Evolutionary conservation across 2,329 filamentous ascomycete genomes (phyloP).

Genomic region (Fusarium sambucinum): DNA sequence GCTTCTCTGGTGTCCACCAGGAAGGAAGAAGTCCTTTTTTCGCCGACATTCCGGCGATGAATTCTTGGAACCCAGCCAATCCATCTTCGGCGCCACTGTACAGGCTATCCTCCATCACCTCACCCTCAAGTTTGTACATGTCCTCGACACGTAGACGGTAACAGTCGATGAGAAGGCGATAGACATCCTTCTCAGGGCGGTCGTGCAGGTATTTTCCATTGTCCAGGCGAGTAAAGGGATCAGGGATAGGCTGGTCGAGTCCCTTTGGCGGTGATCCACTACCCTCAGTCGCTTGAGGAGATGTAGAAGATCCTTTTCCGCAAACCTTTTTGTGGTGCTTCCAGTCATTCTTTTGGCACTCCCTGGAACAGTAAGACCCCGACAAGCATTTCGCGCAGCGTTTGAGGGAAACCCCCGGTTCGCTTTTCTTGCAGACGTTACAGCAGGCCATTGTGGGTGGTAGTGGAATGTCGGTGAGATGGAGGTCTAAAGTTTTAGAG

Average conservation of each 20-base stretch:
- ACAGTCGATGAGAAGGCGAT: conserved; percentile 59
- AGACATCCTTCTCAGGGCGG: conserved; percentile 58
- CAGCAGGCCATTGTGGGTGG: conserved; percentile 31
- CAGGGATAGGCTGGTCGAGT: conserved; percentile 47
- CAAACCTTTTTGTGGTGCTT: conserved; percentile 62
- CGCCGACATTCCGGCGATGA: conserved; percentile 48
- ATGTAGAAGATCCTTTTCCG: conserved; percentile 34
- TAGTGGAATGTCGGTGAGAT: not conserved
- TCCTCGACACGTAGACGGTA: conserved; percentile 50
- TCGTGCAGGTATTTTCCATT: conserved; percentile 58
- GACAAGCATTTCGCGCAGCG: conserved; percentile 62
- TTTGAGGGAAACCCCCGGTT: conserved; percentile 50
- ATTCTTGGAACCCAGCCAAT: conserved; percentile 53
- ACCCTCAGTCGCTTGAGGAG: not conserved
- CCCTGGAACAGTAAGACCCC: conserved; percentile 62
- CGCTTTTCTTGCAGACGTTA: conserved; percentile 49
- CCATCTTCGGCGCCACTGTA: conserved; percentile 45
- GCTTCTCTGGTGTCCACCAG: conserved; percentile 60
- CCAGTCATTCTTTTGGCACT: conserved; percentile 66
- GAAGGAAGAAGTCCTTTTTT: conserved; percentile 53
- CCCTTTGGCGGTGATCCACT: conserved; percentile 45
- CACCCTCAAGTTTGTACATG: conserved; percentile 22
- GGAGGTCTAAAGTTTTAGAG: not conserved
- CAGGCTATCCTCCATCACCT: conserved; percentile 47
- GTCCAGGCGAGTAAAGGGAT: conserved; percentile 57